Conservation (phyloP, 2,329 filamentous ascomycete species). For the Sphaceloma murrayae region DNA sequence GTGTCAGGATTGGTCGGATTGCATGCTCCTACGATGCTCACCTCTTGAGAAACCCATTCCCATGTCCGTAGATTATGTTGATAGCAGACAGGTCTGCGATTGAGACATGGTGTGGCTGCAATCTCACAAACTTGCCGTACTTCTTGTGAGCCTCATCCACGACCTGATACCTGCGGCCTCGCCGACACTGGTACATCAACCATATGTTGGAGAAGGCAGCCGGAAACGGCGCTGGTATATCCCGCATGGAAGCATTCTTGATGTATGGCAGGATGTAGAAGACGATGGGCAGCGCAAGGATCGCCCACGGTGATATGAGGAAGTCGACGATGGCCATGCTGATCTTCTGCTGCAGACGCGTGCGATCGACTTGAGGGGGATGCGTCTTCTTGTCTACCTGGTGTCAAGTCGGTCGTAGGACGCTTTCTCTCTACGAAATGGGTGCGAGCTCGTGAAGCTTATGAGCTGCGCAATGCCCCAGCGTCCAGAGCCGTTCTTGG, state of each 20-base stretch:
- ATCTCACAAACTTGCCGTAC: slow-evolving; percentile 67
- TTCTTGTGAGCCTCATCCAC: slow-evolving; percentile 67
- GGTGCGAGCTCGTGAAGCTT: not conserved
- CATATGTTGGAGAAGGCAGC: slow-evolving; percentile 68
- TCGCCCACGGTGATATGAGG: slow-evolving; percentile 37
- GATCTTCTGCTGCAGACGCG: not conserved
- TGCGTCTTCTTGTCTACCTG: too few species aligned
- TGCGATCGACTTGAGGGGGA: too few species aligned
- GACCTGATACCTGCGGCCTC: slow-evolving; percentile 47
- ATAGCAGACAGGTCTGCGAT: slow-evolving; percentile 75
- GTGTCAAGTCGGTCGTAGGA: not conserved
- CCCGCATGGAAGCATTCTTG: slow-evolving; percentile 44
- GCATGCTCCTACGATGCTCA: slow-evolving; percentile 20
- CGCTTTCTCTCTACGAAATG: not conserved
- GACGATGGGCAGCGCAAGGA: slow-evolving; percentile 41
- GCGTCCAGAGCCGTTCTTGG: slow-evolving; percentile 13
- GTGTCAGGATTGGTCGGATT: not conserved
- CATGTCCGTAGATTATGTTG: slow-evolving; percentile 59
- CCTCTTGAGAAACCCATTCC: slow-evolving; percentile 43
- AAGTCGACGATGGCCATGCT: slow-evolving; percentile 30
- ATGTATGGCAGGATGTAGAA: slow-evolving; percentile 54
- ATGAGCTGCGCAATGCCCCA: not conserved
- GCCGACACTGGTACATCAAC: slow-evolving; percentile 56
- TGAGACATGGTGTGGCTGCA: slow-evolving; percentile 76
- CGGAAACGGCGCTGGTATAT: slow-evolving; percentile 54